Evolutionary conservation across 352 stramenopile species (phyloP), one percentile per base, ranked within the genome.

Genomic region (Pythium plurisporium): DNA sequence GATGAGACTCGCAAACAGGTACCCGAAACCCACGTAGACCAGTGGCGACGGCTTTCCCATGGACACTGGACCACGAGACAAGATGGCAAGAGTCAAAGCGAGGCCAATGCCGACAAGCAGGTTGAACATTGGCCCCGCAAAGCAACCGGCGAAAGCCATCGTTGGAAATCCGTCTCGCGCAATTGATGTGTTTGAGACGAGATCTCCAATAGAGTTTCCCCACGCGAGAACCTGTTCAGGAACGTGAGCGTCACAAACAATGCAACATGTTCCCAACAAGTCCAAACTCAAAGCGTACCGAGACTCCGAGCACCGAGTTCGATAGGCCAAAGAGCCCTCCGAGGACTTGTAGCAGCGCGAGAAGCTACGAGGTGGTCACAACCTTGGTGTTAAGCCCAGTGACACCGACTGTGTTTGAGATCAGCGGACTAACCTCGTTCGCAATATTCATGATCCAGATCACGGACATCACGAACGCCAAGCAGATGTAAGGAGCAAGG

Each of bases 371-470:
- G 3, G n/a, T n/a, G n/a, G n/a, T n/a, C n/a, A n/a, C n/a, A n/a
- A n/a, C n/a, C n/a, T n/a, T n/a, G n/a, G n/a, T n/a, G n/a, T n/a
- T n/a, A n/a, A n/a, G n/a, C n/a, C n/a, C n/a, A n/a, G n/a, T n/a
- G n/a, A n/a, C n/a, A n/a, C n/a, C n/a, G n/a, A n/a, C n/a, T n/a
- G n/a, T n/a, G n/a, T n/a, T 23, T 36, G 3, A 20, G 20, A 19
- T 10, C 5, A 41, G 29, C 5, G 9, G 10, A 42, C 62, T 22
- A 44, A 82, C 79, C 61, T 93, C 82, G 30, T 87, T 80, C 7
- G 82, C 82, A 44, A 93, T 89, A 20, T 86, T 89, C 80, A 90
- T 90, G 62, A 93, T 93, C 82, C 82, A 93, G 52, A 91, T 75
- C 36, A 93, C 77, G 3, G 82, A 93, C 80, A 93, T 93, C 22